These are phyloP conservation scores for Calonectria multiphialidica DNA, from an alignment of 2,329 filamentous ascomycete species.

Conservation along the genomic window DNA sequence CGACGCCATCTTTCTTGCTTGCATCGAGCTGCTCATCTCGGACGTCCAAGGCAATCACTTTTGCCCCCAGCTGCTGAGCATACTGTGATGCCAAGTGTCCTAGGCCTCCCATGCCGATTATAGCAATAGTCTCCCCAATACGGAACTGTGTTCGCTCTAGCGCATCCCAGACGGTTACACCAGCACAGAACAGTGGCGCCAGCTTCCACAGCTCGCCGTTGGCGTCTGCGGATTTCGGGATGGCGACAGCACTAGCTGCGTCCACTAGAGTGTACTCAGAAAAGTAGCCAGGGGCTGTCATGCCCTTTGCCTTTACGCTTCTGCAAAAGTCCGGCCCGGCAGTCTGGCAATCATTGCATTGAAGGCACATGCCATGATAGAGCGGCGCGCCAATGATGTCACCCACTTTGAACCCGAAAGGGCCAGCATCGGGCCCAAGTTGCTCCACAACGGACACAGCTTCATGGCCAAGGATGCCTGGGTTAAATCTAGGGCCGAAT, in stretches of 20 bases:
- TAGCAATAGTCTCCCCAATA: background rate
- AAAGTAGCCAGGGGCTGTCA: background rate
- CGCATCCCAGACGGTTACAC: background rate
- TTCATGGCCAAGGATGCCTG: background rate
- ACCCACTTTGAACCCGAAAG: background rate
- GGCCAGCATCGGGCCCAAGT: background rate
- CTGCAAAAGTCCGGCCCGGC: background rate
- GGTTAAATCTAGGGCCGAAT: background rate
- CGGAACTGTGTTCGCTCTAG: background rate
- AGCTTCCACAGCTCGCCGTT: background rate
- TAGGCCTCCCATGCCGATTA: background rate
- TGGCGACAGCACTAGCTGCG: background rate
- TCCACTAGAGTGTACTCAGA: background rate
- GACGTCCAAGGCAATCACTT: background rate
- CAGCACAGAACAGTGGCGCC: background rate
- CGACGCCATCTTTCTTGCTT: background rate
- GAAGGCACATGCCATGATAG: constrained; percentile 3
- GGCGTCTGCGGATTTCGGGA: background rate
- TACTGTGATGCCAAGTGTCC: background rate
- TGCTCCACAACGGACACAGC: background rate
- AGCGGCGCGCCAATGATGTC: background rate
- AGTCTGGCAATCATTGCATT: background rate
- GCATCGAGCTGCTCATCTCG: background rate
- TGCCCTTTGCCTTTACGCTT: background rate
- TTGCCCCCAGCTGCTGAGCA: background rate